Conservation (phyloP, 352 stramenopile genomes). For the Plasmopara halstedii region DNA sequence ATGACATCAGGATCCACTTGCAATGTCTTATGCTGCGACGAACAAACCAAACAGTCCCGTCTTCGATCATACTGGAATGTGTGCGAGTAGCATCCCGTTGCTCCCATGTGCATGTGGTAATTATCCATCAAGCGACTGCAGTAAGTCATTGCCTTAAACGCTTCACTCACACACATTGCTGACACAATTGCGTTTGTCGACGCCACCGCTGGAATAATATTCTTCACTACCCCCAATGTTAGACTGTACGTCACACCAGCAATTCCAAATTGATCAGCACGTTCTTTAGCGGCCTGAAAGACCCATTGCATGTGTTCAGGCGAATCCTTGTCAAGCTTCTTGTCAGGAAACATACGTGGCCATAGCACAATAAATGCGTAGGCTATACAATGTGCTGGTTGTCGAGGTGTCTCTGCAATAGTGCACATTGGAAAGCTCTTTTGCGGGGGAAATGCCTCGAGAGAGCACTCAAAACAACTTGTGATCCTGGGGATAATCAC, state of each 20-base stretch:
- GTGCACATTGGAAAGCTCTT: constrained; percentile 97
- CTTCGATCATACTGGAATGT: constrained; percentile 96
- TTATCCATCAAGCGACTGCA: constrained; percentile 95
- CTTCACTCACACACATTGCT: constrained; percentile 95
- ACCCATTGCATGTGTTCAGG: constrained; percentile 98
- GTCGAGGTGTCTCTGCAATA: constrained; percentile 93
- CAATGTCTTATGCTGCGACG: constrained; percentile 56
- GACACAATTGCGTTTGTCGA: constrained; percentile 96
- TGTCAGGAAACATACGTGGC: constrained; percentile 91
- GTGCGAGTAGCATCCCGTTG: constrained; percentile 92
- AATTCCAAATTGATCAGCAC: constrained; percentile 93
- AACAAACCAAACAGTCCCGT: constrained; percentile 80
- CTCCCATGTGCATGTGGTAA: constrained; percentile 98
- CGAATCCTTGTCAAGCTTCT: constrained; percentile 95
- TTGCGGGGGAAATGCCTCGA: constrained; percentile 96
- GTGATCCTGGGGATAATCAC: constrained; percentile 97
- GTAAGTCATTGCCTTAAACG: constrained; percentile 95
- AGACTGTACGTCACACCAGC: constrained; percentile 95
- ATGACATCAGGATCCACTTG: constrained; percentile 36
- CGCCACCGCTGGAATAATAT: constrained; percentile 96
- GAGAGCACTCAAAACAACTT: constrained; percentile 98
- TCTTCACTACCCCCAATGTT: constrained; percentile 97
- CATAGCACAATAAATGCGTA: constrained; percentile 96
- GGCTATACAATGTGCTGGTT: constrained; percentile 96
- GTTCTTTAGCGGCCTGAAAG: constrained; percentile 85